Base-by-base conservation (phyloP, 805 yeast genomes). In the Candida manassasensis region DNA sequence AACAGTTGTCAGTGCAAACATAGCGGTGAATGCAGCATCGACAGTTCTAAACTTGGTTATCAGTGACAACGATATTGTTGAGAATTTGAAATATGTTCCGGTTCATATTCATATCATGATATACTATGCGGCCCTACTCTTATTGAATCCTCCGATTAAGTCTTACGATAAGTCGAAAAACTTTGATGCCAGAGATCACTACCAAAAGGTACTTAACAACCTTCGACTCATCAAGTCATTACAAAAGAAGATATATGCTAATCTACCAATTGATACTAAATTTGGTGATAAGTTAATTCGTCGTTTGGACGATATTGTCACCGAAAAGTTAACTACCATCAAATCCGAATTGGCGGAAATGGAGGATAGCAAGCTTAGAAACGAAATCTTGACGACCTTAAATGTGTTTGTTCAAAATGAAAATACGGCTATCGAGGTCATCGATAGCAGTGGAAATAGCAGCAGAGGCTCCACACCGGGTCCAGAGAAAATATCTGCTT, bases 41-140 rank as follows among this genome's bases (percentile, higher is more conserved):
- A 75, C 81, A 0, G 79, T 81, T 0, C 51, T 81, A 33, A 77
- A 75, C 38, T 55, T 79, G 36, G 80, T 78, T 0, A 58, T 79
- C 3, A 71, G 69, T 32, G 87, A 81, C 50, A 57, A 63, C 9
- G 86, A 81, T 49, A 75, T 81, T 21, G 52, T 70, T 18, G 61
- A 67, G 6, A 75, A 77, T 30, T 58, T 81, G 40, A 70, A 69
- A 45, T 81, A 75, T 46, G 81, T 79, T 14, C 88, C 88, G 0
- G 73, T 79, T n/a, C 86, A 81, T 50, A 76, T 81, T 27, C 84
- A 79, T 49, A 69, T 81, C 34, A 80, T 81, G 85, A 56, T 79
- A 9, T 81, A 79, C 49, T 80, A 79, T 45, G 82, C 86, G 2
- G 79, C 81, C 0, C 53, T 79, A 35, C 53, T 79, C 19, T 55